Conservation (phyloP, 1,284 basidiomycete genomes). For the Bjerkandera adusta region DNA sequence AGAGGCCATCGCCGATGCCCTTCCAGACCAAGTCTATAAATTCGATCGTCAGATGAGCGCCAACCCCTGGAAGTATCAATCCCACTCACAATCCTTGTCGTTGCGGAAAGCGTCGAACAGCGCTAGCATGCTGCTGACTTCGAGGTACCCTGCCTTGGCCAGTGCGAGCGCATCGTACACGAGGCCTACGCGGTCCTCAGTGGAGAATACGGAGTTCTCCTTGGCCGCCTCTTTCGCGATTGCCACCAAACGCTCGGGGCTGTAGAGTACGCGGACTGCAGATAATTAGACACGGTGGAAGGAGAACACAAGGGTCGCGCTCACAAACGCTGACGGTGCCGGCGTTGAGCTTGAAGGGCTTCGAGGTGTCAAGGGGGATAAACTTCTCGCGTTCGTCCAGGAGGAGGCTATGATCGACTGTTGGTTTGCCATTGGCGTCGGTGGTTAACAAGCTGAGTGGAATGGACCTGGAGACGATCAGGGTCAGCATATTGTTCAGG, state of each 20-base stretch:
- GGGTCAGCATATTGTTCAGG: too few relatives aligned
- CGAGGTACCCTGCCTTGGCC: constrained; percentile 76
- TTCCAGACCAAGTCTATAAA: constrained; percentile 76
- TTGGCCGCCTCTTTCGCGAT: constrained; percentile 82
- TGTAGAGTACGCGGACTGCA: constrained; percentile 85
- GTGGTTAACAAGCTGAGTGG: constrained; percentile 79
- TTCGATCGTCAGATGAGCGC: background rate
- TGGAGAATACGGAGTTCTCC: constrained; percentile 62
- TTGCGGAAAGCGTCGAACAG: constrained; percentile 67
- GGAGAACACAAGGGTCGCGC: too few relatives aligned
- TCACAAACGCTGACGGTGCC: constrained; percentile 88
- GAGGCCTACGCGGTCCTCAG: constrained; percentile 87
- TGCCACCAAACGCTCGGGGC: constrained; percentile 74
- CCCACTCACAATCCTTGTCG: constrained; percentile 71
- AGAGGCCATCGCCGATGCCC: constrained; percentile 57
- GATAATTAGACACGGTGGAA: constrained; percentile 11
- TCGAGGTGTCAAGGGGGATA: constrained; percentile 68
- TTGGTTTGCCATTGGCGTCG: constrained; percentile 53
- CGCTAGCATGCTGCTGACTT: constrained; percentile 76
- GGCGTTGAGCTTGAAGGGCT: constrained; percentile 86
- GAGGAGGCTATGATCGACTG: constrained; percentile 64
- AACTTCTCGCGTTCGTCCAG: constrained; percentile 71
- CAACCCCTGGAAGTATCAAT: too few relatives aligned
- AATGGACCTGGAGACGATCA: constrained; percentile 70
- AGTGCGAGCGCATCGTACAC: constrained; percentile 82